These are phyloP conservation scores for Sporisorium scitamineum DNA, from an alignment of 1,284 basidiomycete species.

Conservation along the genomic window DNA sequence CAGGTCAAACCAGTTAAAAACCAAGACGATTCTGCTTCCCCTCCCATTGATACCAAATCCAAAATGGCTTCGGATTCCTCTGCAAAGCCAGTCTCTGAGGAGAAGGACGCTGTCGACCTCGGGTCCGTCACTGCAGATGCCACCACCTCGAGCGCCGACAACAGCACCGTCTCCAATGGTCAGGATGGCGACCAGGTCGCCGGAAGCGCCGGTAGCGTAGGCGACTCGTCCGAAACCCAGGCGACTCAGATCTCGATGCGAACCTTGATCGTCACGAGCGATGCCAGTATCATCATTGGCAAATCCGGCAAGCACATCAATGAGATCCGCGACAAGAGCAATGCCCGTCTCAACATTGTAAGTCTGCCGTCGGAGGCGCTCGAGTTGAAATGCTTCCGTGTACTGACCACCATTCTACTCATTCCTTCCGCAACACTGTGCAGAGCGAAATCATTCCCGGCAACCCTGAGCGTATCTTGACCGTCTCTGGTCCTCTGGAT, in stretches of 20 bases:
- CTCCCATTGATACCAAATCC: constrained; percentile 3
- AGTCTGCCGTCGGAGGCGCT: constrained; percentile 18
- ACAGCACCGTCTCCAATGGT: constrained; percentile 34
- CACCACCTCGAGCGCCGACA: constrained; percentile 31
- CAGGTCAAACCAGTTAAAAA: constrained; percentile 10
- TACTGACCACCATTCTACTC: neutral
- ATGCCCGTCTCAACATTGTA: constrained; percentile 76
- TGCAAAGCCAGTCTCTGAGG: constrained; percentile 35
- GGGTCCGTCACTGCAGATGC: constrained; percentile 45
- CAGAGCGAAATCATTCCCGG: constrained; percentile 72
- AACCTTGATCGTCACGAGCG: constrained; percentile 92
- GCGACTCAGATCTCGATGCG: constrained; percentile 66
- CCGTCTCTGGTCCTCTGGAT: constrained; percentile 95
- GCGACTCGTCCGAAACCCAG: constrained; percentile 48
- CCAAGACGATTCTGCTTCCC: constrained; percentile 16
- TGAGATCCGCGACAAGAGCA: constrained; percentile 97
- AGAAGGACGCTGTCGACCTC: constrained; percentile 57
- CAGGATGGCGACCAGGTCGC: constrained; percentile 33
- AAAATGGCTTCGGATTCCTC: constrained; percentile 44
- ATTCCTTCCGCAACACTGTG: neutral
- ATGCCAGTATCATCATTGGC: constrained; percentile 99
- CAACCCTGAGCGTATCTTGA: constrained; percentile 97
- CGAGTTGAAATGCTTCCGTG: neutral
- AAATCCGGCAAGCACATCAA: constrained; percentile 96
- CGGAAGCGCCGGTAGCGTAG: constrained; percentile 38